A percentile compares a stretch with the other conserved stretches of the same genome.
Conservation (phyloP, 2,329 filamentous ascomycete genomes). For the Myriosclerotinia duriaeana region DNA sequence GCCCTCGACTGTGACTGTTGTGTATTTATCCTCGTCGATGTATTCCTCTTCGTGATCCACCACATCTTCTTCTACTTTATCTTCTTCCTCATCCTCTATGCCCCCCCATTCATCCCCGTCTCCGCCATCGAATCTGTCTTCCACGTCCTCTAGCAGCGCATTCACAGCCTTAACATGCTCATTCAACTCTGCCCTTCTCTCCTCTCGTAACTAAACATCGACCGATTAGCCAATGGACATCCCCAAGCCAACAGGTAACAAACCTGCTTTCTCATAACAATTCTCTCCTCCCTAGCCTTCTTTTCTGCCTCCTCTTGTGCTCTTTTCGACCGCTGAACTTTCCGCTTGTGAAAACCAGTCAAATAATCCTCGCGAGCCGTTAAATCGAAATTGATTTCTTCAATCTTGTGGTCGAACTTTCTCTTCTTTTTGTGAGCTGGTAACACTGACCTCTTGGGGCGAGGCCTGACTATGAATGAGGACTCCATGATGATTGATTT, state of each 20-base stretch:
- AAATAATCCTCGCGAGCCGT: slow-evolving; percentile 80
- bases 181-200: slow-evolving; percentile 77
- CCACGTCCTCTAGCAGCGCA: slow-evolving; percentile 44
- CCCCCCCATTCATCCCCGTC: slow-evolving; percentile 44
- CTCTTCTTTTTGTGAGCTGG: slow-evolving; percentile 65
- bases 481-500: slow-evolving; percentile 27
- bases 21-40: slow-evolving; percentile 93
- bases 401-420: slow-evolving; percentile 57
- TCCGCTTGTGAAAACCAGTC: slow-evolving; percentile 96
- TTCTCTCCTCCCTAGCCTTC: slow-evolving; percentile 73
- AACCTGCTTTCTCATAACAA: slow-evolving; percentile 75
- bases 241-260: slow-evolving; percentile 27
- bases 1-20: slow-evolving; percentile 89
- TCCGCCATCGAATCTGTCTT: slow-evolving; percentile 40
- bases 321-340: slow-evolving; percentile 77
- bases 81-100: slow-evolving; percentile 48
- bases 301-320: slow-evolving; percentile 80
- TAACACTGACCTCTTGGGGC: slow-evolving; percentile 57
- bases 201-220: slow-evolving; percentile 70
- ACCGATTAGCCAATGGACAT: slow-evolving; percentile 24
- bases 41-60: slow-evolving; percentile 86
- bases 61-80: slow-evolving; percentile 56
- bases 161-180: slow-evolving; percentile 78
- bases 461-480: slow-evolving; percentile 56
- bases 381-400: slow-evolving; percentile 84